Conservation (phyloP, 2,329 filamentous ascomycete genomes). For the Talaromyces albobiverticillius region DNA sequence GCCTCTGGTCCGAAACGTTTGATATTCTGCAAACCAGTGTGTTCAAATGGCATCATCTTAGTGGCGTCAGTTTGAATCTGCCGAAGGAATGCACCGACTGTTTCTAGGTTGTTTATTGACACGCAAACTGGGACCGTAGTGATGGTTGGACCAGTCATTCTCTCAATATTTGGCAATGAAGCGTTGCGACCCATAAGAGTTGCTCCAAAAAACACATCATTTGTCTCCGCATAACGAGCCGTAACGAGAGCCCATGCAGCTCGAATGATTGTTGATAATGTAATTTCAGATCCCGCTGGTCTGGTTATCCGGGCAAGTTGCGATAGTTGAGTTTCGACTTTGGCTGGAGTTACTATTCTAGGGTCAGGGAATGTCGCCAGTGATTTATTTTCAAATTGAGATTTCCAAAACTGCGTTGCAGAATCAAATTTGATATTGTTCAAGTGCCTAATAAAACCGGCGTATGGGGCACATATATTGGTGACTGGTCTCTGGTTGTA, state of each 20-base stretch:
- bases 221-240: constrained; percentile 30
- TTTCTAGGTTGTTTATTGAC: constrained; percentile 27
- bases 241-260: constrained; percentile 37
- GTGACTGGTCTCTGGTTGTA: constrained; percentile 9
- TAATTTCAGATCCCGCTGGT: constrained; percentile 3
- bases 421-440: constrained; percentile 5
- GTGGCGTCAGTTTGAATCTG: constrained; percentile 52
- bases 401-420: constrained; percentile 15
- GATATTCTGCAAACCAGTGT: constrained; percentile 48
- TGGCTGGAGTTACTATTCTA: neutral
- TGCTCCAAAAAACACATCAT: constrained; percentile 40
- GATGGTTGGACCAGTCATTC: constrained; percentile 38
- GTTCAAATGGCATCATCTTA: constrained; percentile 57
- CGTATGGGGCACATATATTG: constrained; percentile 12
- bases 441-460: constrained; percentile 21
- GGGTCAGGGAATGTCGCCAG: constrained; percentile 10
- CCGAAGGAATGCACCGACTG: constrained; percentile 48
- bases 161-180: constrained; percentile 33
- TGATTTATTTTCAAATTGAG: constrained; percentile 11
- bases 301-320: neutral
- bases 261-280: constrained; percentile 30
- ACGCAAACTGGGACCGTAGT: constrained; percentile 35
- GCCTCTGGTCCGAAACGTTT: constrained; percentile 49
- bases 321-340: neutral
- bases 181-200: constrained; percentile 38